These are phyloP conservation scores for Fusarium nygamai DNA, from an alignment of 2,329 filamentous ascomycete genomes.

Conservation along the genomic window DNA sequence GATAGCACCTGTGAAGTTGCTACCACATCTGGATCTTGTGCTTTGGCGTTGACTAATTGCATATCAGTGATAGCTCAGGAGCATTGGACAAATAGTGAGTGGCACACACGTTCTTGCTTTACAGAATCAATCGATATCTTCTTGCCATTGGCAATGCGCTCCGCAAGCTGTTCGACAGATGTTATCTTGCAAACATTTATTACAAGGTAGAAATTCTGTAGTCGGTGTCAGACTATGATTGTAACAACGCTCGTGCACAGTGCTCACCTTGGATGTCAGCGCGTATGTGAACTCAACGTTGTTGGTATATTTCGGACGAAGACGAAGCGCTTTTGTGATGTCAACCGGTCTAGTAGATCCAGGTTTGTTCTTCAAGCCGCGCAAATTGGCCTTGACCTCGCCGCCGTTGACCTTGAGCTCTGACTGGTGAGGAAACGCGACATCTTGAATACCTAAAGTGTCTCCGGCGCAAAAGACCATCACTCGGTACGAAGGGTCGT, in stretches of 20 bases:
- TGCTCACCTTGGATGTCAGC: constrained; percentile 82
- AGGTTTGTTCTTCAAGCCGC: constrained; percentile 94
- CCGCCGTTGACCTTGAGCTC: constrained; percentile 91
- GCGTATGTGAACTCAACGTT: constrained; percentile 89
- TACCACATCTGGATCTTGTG: constrained; percentile 88
- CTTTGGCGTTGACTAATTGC: constrained; percentile 76
- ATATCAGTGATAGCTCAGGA: constrained; percentile 31
- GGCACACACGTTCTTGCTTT: constrained; percentile 79
- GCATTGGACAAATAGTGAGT: constrained; percentile 35
- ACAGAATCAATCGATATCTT: constrained; percentile 85
- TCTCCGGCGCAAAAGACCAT: constrained; percentile 86
- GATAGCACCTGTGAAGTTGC: constrained; percentile 90
- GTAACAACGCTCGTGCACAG: constrained; percentile 22
- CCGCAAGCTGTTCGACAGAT: constrained; percentile 76
- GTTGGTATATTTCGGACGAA: constrained; percentile 78
- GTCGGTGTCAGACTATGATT: constrained; percentile 22
- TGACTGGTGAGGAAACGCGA: constrained; percentile 90
- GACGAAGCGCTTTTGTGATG: constrained; percentile 80
- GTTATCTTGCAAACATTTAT: constrained; percentile 80
- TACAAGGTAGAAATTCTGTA: constrained; percentile 76
- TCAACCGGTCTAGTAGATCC: constrained; percentile 94
- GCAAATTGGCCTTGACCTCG: constrained; percentile 91
- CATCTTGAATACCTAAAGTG: constrained; percentile 72
- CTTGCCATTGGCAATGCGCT: constrained; percentile 70
- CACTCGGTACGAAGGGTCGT: constrained; percentile 72